A percentile compares a stretch with the other conserved stretches of the same genome.
Conservation (phyloP, 1,284 basidiomycete species). For the Entoloma clypeatum region DNA sequence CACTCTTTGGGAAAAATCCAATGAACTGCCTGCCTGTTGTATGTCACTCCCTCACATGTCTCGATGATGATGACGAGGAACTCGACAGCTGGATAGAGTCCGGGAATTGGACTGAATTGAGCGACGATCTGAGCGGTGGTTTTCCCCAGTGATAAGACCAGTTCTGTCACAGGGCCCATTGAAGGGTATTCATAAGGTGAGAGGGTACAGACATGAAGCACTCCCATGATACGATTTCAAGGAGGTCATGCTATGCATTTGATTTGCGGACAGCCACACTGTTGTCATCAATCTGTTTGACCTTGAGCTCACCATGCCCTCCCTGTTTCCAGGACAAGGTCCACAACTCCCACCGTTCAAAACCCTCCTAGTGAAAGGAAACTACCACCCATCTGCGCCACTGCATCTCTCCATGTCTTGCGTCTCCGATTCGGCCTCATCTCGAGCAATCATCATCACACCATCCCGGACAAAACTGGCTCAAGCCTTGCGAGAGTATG, state of each 20-base stretch:
- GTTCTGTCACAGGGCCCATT: slow-evolving; percentile 13
- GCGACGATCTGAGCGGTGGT: slow-evolving; percentile 41
- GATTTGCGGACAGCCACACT: slow-evolving; percentile 4
- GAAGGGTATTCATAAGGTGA: background rate
- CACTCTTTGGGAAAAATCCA: slow-evolving; percentile 2
- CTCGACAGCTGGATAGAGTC: slow-evolving; percentile 39
- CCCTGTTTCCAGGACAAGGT: slow-evolving; percentile 37
- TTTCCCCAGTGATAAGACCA: slow-evolving; percentile 28
- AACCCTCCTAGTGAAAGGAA: slow-evolving; percentile 49
- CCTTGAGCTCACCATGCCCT: slow-evolving; percentile 27
- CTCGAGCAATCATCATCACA: slow-evolving; percentile 47
- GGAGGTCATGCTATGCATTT: slow-evolving; percentile 8
- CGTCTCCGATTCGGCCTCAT: slow-evolving; percentile 28
- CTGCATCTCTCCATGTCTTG: slow-evolving; percentile 55
- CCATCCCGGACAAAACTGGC: slow-evolving; percentile 41
- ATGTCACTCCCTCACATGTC: slow-evolving; percentile 43
- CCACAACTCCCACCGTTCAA: slow-evolving; percentile 42
- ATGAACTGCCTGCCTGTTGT: slow-evolving; percentile 46
- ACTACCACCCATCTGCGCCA: slow-evolving; percentile 52
- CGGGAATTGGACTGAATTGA: slow-evolving; percentile 46
- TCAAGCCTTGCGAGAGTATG: slow-evolving; percentile 40
- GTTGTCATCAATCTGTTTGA: background rate
- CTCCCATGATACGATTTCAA: slow-evolving; percentile 1
- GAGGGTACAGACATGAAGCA: background rate
- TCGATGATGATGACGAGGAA: slow-evolving; percentile 38